Evolutionary conservation across 306 rosid species (phyloP).

Genomic region (Vigna reflexopilosa): DNA sequence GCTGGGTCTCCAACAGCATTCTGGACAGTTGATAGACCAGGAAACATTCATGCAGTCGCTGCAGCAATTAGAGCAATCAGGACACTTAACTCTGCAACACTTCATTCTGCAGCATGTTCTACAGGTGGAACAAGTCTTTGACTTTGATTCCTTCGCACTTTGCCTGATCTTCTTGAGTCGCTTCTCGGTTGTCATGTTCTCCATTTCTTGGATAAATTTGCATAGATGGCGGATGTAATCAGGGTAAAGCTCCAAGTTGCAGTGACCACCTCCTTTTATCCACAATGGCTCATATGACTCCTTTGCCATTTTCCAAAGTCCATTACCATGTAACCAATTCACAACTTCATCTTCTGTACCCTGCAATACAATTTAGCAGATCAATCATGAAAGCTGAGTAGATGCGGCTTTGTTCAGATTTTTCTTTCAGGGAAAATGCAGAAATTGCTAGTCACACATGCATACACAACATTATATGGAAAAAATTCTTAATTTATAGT

Average conservation of each 20-base stretch:
- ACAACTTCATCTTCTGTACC: conserved; percentile 98
- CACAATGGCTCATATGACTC: conserved; percentile 94
- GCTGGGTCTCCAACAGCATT: conserved; percentile 50
- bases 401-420: background rate
- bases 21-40: conserved; percentile 50
- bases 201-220: conserved; percentile 88
- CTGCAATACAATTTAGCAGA: conserved; percentile 56
- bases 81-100: conserved; percentile 53
- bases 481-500: background rate
- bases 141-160: conserved; percentile 46
- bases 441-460: background rate
- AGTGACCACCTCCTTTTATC: conserved; percentile 98
- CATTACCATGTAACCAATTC: conserved; percentile 89
- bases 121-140: conserved; percentile 20
- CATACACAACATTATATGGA: background rate
- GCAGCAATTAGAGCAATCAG: conserved; percentile 47
- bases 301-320: conserved; percentile 86
- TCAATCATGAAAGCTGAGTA: conserved; percentile 13
- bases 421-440: background rate
- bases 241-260: conserved; percentile 98
- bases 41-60: conserved; percentile 46
- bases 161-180: conserved; percentile 75
- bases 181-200: conserved; percentile 73
- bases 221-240: conserved; percentile 91
- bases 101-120: conserved; percentile 56